Evolutionary conservation across 768 basidiomycete genomes (phyloP), one percentile per base, ranked within the genome.

Genomic region (Leucocoprinus leucothites): DNA sequence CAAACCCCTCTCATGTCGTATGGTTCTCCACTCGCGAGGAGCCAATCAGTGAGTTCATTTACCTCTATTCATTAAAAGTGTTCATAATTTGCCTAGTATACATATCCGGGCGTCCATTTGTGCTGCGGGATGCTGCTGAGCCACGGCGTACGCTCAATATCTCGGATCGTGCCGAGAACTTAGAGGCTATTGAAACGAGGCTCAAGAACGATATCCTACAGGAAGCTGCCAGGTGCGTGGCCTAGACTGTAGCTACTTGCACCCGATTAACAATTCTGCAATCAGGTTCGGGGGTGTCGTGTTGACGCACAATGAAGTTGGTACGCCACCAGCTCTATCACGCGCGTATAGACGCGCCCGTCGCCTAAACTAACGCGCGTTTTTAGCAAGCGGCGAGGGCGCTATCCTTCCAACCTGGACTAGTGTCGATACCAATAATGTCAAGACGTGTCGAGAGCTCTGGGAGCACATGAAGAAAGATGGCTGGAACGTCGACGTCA

Each of bases 11-110:
- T 2, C 87, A 85, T 62, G 91, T 91, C 2, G 86, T 96, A 25
- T 99, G 94, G 94, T 93, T 98, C 70, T 97, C 90, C 25, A 97
- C 96, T 11, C 81, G 97, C 61, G 97, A 99, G 70, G 97, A 98
- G 66, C 94, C 95, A 3, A 84, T 96, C 50, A 84, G 94, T 93
- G 69, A 58, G 85, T 76, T 24, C 24, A 46, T 60, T 40, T 34
- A 48, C 53, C 56, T 72, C 11, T 11, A 31, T 31, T 31, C 31
- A 31, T 31, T 31, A 5, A 31, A 31, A 5, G 5, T 31, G 31
- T 31, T 11, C 5, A 31, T 31, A 31, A 46, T 60, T 35, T 31
- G 48, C 53, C 57, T 72, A 87, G 85, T 93, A 41, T 93, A 92
- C 65, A 91, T 94, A 57, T 91, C 91, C 42, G 93, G 90, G 2